Evolutionary conservation across 2,329 filamentous ascomycete species (phyloP), one percentile per base, ranked within the genome.

Genomic region (Monosporascus sp.): DNA sequence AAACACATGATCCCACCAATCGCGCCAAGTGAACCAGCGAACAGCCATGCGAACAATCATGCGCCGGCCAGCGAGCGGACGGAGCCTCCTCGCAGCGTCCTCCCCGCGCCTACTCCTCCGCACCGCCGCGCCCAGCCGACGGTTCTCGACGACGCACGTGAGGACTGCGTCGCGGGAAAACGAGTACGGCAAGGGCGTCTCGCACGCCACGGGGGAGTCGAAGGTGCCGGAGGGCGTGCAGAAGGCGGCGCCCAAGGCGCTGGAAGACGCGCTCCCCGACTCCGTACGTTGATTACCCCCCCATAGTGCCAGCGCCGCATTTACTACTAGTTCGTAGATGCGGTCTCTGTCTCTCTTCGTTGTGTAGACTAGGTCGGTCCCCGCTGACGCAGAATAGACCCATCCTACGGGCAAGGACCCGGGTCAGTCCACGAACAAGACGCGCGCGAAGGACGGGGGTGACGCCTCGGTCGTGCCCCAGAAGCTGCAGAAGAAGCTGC

Each of bases 401-500:
- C 57, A 59, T 41, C 57, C 57, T 16, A 59, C 57, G 3, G 50
- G 53, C 19, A 48, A 50, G 27, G 48, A 36, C 11, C 20, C 52
- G 4, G 44, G 40, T 40, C 17, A 56, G 26, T 58, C 56, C 16
- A 53, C 50, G 17, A 46, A 41, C 48, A 58, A 59, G 52, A 58
- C 53, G 17, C 57, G 58, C 26, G 57, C 58, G 7, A 58, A 58
- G 52, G 58, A 52, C 9, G 58, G 40, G n/a, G 58, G 58, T 8
- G 56, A 58, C 14, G 58, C 50, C 43, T 60, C 58, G 9, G 27
- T 60, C 19, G 37, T 59, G 3, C 57, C 57, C 5, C 58, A 59
- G 53, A 59, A 59, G 45, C 53, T 58, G n/a, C 57, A 59, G 20
- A 56, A 59, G 56, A 56, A 52, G 16, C 51, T 59, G 9, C 57